phyloP scores from a whole-genome alignment of 106 monocot genomes.

The Dioscorea alata region DNA sequence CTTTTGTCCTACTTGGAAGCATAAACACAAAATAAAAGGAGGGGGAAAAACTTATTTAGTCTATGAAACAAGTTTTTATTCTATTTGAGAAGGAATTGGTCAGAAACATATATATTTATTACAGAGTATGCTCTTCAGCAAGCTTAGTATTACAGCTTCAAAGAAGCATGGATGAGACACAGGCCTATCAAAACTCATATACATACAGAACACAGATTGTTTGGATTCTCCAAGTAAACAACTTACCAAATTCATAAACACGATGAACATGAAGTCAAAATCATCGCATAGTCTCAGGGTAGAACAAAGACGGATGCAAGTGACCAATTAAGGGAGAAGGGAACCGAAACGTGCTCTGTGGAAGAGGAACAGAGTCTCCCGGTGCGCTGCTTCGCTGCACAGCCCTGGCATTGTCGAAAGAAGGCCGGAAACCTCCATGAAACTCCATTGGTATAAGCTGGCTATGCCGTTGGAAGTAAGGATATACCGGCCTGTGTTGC shows the following conservation, averaged over 20 bases:
- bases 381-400: not conserved
- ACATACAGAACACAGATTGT: too few relatives aligned
- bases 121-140: not conserved
- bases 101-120: not conserved
- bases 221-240: too few relatives aligned
- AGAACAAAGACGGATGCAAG: conserved; percentile 4
- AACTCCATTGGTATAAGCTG: conserved; percentile 6
- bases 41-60: too few relatives aligned
- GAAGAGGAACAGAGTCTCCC: too few relatives aligned
- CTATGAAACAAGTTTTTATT: too few relatives aligned
- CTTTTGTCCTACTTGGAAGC: too few relatives aligned
- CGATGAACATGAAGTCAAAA: not conserved
- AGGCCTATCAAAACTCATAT: not conserved
- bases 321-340: conserved; percentile 3
- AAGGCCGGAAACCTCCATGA: not conserved
- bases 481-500: conserved; percentile 11
- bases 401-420: not conserved
- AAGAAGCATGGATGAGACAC: not conserved
- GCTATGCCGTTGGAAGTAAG: conserved; percentile 20
- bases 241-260: too few relatives aligned
- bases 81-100: not conserved
- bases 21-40: too few relatives aligned
- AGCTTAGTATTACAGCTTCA: not conserved
- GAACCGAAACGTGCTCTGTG: not conserved
- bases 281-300: conserved; percentile 14